These are phyloP conservation scores for Candolleomyces aberdarensis DNA, from an alignment of 768 basidiomycete genomes.

Conservation along the genomic window DNA sequence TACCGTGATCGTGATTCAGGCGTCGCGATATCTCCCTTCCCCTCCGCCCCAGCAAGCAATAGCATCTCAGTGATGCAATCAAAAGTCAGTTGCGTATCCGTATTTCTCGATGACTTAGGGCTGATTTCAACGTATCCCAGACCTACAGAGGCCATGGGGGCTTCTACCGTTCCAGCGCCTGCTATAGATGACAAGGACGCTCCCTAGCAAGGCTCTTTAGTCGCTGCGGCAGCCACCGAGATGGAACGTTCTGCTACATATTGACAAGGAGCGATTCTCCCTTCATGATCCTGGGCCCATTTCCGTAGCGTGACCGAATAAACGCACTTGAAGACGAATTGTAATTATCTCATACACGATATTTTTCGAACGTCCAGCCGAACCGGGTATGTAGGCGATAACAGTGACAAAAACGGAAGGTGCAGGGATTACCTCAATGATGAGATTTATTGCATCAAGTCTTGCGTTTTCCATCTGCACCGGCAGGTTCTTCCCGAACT, in stretches of 20 bases:
- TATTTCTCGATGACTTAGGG: neutral
- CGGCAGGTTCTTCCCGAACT: neutral
- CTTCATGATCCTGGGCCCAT: no score
- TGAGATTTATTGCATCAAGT: neutral
- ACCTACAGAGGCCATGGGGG: no score
- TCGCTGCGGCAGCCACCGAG: no score
- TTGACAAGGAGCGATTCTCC: no score
- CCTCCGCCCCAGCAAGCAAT: neutral
- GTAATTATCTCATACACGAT: no score
- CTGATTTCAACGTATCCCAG: neutral
- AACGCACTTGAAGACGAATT: no score
- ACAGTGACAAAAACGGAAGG: neutral
- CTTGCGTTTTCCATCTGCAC: neutral
- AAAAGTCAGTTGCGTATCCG: no score
- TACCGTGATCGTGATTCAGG: neutral
- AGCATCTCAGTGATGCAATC: neutral
- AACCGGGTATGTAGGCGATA: neutral
- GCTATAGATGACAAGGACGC: no score
- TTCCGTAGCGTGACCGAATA: no score
- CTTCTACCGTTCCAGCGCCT: no score
- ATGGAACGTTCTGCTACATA: no score
- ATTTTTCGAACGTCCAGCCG: neutral
- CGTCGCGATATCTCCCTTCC: neutral
- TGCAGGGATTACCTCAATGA: neutral
- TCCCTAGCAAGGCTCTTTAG: no score